Percentiles rank a stretch among this genome's conserved stretches.
phyloP scores from a whole-genome alignment of 768 basidiomycete genomes.

The Boletus patriciae region DNA sequence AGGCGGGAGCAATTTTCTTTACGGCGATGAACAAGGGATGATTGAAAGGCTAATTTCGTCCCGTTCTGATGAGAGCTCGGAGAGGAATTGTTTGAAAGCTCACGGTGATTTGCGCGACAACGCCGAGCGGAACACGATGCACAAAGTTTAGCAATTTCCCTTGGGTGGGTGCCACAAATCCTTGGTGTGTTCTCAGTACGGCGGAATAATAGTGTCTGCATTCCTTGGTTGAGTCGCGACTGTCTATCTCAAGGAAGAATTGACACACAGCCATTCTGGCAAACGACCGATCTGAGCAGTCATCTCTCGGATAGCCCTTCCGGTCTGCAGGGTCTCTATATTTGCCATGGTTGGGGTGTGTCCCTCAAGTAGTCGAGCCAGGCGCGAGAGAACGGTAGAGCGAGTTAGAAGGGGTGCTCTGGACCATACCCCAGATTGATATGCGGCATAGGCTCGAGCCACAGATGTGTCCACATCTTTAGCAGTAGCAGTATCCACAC shows the following conservation, averaged over 20 bases:
- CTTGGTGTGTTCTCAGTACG: slow-evolving; percentile 66
- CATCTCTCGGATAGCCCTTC: slow-evolving; percentile 83
- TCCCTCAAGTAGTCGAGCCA: slow-evolving; percentile 62
- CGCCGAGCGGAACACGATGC: slow-evolving; percentile 76
- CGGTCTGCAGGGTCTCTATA: slow-evolving; percentile 75
- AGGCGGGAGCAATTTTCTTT: slow-evolving; percentile 84
- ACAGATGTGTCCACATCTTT: slow-evolving; percentile 55
- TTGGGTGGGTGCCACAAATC: slow-evolving; percentile 73
- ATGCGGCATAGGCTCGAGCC: slow-evolving; percentile 53
- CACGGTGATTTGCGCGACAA: slow-evolving; percentile 88
- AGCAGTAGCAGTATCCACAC: slow-evolving; percentile 54
- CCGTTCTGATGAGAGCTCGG: background rate
- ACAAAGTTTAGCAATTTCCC: slow-evolving; percentile 80
- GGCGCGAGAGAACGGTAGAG: slow-evolving; percentile 60
- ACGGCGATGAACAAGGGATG: slow-evolving; percentile 86
- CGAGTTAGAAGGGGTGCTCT: slow-evolving; percentile 55
- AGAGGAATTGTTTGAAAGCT: slow-evolving; percentile 15
- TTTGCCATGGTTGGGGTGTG: slow-evolving; percentile 57
- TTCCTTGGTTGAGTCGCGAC: slow-evolving; percentile 1
- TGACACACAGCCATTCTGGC: slow-evolving; percentile 81
- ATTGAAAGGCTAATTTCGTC: slow-evolving; percentile 67
- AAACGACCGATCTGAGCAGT: slow-evolving; percentile 70
- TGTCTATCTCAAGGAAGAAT: background rate
- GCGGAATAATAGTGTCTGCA: slow-evolving; percentile 76
- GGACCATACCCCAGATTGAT: slow-evolving; percentile 74